phyloP scores from a whole-genome alignment of 78 protist species.

The Dictyostelium citrinum region DNA sequence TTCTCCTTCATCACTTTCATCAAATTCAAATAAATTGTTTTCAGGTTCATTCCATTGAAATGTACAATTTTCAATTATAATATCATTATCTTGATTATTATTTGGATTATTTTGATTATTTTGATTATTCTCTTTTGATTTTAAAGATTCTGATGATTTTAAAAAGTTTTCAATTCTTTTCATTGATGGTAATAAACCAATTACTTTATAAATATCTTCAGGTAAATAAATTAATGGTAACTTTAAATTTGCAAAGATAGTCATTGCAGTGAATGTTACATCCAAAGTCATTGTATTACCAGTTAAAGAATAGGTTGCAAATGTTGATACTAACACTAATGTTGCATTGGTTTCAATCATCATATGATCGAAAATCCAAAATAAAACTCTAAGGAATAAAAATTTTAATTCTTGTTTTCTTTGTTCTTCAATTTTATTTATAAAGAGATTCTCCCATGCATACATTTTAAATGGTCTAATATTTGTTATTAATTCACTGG shows the following conservation, averaged over 20 bases:
- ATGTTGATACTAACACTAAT: constrained; percentile 39
- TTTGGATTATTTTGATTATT: not conserved
- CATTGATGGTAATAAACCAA: not conserved
- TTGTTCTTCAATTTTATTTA: not conserved
- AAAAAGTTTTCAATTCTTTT: constrained; percentile 17
- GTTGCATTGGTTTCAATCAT: constrained; percentile 15
- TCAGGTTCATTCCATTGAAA: constrained; percentile 7
- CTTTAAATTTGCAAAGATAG: constrained; percentile 28
- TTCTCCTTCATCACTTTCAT: not conserved
- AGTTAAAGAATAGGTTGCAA: not conserved
- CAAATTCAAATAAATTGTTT: not conserved
- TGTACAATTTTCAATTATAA: not conserved
- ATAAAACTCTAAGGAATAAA: not conserved
- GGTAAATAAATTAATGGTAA: constrained; percentile 20
- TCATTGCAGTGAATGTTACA: constrained; percentile 32
- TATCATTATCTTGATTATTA: not conserved
- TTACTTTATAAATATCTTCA: not conserved
- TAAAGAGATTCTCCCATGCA: constrained; percentile 49
- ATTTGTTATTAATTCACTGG: constrained; percentile 6
- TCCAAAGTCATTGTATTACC: constrained; percentile 24
- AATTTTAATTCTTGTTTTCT: not conserved
- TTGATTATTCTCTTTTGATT: not conserved
- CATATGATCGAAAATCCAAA: not conserved
- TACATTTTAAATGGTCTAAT: constrained; percentile 33
- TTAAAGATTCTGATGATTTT: not conserved